A percentile compares a stretch with the other conserved stretches of the same genome.
phyloP scores from a whole-genome alignment of 176 grass and related monocot species.

The Raddia distichophylla region DNA sequence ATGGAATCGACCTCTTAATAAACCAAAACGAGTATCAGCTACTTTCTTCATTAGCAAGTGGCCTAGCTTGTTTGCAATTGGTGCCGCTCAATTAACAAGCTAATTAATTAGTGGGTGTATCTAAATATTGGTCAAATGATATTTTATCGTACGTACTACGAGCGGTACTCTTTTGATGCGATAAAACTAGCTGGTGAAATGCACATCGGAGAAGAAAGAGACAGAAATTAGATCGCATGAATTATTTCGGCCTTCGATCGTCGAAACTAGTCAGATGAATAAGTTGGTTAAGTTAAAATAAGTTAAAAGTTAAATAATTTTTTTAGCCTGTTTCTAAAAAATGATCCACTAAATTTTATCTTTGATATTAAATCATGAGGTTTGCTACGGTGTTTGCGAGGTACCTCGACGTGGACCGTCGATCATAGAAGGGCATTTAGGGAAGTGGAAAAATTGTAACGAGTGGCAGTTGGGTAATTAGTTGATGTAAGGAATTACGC shows the following conservation, averaged over 20 bases:
- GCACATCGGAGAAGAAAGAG: neutral
- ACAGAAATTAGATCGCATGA: neutral
- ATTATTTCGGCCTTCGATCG: neutral
- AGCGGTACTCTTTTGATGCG: slow-evolving; percentile 16
- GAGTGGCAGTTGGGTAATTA: too few relatives aligned
- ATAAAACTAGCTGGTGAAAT: slow-evolving; percentile 19
- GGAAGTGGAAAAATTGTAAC: too few relatives aligned
- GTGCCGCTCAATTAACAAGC: slow-evolving; percentile 10
- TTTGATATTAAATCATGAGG: too few relatives aligned
- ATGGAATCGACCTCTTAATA: slow-evolving; percentile 1
- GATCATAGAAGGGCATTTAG: too few relatives aligned
- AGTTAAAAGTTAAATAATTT: too few relatives aligned
- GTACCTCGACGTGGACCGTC: too few relatives aligned
- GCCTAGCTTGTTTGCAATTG: slow-evolving; percentile 29
- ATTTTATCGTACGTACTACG: neutral
- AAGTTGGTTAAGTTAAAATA: too few relatives aligned
- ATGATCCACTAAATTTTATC: too few relatives aligned
- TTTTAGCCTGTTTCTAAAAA: too few relatives aligned
- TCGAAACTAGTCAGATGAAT: neutral
- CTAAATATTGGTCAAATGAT: slow-evolving; percentile 26
- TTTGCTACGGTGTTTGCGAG: too few relatives aligned
- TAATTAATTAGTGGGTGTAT: neutral
- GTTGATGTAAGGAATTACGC: too few relatives aligned
- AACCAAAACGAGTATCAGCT: slow-evolving; percentile 3
- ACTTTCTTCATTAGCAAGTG: slow-evolving; percentile 26